These are phyloP conservation scores for Venturia effusa DNA, from an alignment of 2,329 filamentous ascomycete species.

Conservation along the genomic window DNA sequence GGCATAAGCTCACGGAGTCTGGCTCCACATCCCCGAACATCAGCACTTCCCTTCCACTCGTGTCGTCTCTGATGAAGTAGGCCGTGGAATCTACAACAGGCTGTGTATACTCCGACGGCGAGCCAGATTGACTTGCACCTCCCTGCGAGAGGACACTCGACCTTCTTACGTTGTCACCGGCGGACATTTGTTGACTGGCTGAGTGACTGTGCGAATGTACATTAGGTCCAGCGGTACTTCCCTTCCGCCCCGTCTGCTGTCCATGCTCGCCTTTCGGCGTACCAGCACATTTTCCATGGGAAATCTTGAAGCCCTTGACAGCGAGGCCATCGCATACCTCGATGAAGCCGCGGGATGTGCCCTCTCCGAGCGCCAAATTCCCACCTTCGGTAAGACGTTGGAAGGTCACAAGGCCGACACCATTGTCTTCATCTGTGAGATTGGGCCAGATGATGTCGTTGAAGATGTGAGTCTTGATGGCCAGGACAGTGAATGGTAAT, in stretches of 20 bases:
- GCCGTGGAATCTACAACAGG: conserved; percentile 75
- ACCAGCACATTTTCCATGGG: conserved; percentile 81
- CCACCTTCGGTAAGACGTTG: conserved; percentile 81
- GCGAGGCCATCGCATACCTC: conserved; percentile 81
- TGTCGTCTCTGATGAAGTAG: conserved; percentile 76
- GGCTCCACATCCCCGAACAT: conserved; percentile 96
- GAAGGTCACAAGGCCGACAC: conserved; percentile 85
- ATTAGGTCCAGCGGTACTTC: not conserved
- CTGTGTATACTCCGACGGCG: conserved; percentile 20
- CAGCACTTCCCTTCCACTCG: conserved; percentile 53
- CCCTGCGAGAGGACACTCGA: conserved; percentile 9
- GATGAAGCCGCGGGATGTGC: conserved; percentile 71
- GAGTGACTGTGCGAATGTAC: not conserved
- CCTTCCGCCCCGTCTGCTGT: not conserved
- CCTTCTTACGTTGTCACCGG: not conserved
- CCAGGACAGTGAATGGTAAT: conserved; percentile 77
- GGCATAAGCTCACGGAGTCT: conserved; percentile 70
- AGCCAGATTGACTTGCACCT: conserved; percentile 11
- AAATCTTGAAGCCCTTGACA: conserved; percentile 79
- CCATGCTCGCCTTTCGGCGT: conserved; percentile 18
- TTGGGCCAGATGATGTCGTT: conserved; percentile 99
- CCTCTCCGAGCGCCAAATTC: conserved; percentile 71
- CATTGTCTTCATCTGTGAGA: conserved; percentile 88
- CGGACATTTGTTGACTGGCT: not conserved
- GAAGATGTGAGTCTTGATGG: conserved; percentile 90